Evolutionary conservation across 495 filamentous ascomycete genomes (phyloP).

Genomic region (Tuber melanosporum): DNA sequence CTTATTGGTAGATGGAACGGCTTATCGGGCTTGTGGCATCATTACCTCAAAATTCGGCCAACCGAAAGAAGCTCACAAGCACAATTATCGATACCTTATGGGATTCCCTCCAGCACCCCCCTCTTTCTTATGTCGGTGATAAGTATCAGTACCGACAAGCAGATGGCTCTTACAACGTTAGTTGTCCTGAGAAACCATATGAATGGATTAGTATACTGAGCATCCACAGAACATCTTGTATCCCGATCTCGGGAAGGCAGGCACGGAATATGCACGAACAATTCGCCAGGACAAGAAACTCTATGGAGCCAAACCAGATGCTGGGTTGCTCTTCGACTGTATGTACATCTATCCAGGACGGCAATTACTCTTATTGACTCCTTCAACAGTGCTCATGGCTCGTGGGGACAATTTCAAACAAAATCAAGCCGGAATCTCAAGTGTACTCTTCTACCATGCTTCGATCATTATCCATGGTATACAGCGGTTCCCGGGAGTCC

Average conservation of each 20-base stretch:
- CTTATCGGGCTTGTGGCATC: slow-evolving; percentile 24
- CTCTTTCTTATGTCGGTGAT: slow-evolving; percentile 50
- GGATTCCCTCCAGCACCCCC: slow-evolving; percentile 62
- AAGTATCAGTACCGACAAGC: slow-evolving; percentile 56
- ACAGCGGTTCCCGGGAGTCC: slow-evolving; percentile 24
- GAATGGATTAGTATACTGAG: not conserved
- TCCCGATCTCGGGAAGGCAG: slow-evolving; percentile 49
- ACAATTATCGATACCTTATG: slow-evolving; percentile 42
- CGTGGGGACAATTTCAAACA: slow-evolving; percentile 52
- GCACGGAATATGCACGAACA: slow-evolving; percentile 43
- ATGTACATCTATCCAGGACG: slow-evolving; percentile 11
- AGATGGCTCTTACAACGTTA: slow-evolving; percentile 60
- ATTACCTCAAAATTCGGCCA: slow-evolving; percentile 18
- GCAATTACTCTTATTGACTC: not conserved
- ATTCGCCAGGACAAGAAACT: slow-evolving; percentile 26
- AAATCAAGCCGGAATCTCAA: slow-evolving; percentile 73
- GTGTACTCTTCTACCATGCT: slow-evolving; percentile 78
- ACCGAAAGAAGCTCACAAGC: slow-evolving; percentile 23
- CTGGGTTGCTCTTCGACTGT: slow-evolving; percentile 66
- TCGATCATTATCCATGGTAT: slow-evolving; percentile 74
- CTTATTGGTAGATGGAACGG: slow-evolving; percentile 23
- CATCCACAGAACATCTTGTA: slow-evolving; percentile 49
- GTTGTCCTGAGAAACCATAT: slow-evolving; percentile 40
- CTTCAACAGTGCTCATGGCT: slow-evolving; percentile 50
- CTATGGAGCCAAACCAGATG: slow-evolving; percentile 53